Conservation (phyloP, 768 basidiomycete species). For the Mycena albidolilacea region DNA sequence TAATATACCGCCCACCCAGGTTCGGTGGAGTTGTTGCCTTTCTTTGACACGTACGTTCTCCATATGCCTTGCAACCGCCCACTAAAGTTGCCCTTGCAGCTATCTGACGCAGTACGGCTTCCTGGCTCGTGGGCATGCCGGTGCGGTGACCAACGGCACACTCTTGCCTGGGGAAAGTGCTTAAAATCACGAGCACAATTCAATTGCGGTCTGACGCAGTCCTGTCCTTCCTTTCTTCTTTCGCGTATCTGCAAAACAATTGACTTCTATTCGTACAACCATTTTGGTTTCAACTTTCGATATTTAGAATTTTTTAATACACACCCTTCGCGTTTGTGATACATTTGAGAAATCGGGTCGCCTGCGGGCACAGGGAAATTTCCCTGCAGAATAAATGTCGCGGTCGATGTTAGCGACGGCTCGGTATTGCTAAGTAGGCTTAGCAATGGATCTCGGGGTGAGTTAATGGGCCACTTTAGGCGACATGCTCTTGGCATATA, state of each 20-base stretch:
- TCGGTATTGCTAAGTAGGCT: too few species aligned
- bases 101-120: conserved; percentile 51
- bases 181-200: not conserved
- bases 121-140: conserved; percentile 50
- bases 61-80: not conserved
- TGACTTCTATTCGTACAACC: not conserved
- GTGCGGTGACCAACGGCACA: conserved; percentile 47
- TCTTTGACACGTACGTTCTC: conserved; percentile 58
- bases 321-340: too few species aligned
- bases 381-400: too few species aligned
- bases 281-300: too few species aligned
- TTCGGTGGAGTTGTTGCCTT: conserved; percentile 57
- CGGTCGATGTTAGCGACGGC: too few species aligned
- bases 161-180: conserved; percentile 41
- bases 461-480: too few species aligned
- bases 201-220: not conserved
- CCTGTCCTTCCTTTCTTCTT: not conserved
- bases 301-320: too few species aligned
- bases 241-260: not conserved
- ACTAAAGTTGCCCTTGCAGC: conserved; percentile 33
- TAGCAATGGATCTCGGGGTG: not conserved
- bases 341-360: too few species aligned
- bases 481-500: not conserved
- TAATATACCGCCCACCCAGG: conserved; percentile 32
- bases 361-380: too few species aligned